Evolutionary conservation across 2,329 filamentous ascomycete genomes (phyloP).

Genomic region (Chlorencoelia australis): DNA sequence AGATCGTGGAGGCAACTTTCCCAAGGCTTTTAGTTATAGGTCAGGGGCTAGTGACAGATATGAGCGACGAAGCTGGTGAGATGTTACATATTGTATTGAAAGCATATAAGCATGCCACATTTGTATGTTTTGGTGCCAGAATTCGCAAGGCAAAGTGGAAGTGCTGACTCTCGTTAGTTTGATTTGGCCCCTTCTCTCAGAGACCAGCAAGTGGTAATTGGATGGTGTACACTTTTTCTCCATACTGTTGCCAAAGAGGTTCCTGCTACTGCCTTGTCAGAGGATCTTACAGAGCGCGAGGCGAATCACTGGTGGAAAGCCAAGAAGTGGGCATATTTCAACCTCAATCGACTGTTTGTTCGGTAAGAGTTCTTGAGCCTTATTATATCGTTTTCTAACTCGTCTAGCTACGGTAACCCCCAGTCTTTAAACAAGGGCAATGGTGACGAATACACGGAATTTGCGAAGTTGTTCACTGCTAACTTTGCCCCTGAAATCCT

Average conservation of each 20-base stretch:
- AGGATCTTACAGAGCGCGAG: slow-evolving; percentile 76
- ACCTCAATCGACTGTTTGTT: slow-evolving; percentile 90
- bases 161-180: slow-evolving; percentile 47
- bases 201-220: slow-evolving; percentile 74
- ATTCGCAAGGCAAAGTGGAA: slow-evolving; percentile 8
- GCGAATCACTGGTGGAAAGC: slow-evolving; percentile 99
- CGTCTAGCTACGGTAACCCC: slow-evolving; percentile 75
- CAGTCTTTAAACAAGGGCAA: slow-evolving; percentile 63
- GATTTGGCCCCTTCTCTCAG: slow-evolving; percentile 73
- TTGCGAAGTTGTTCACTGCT: slow-evolving; percentile 81
- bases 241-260: slow-evolving; percentile 78
- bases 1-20: slow-evolving; percentile 86
- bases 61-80: slow-evolving; percentile 87
- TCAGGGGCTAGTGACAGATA: slow-evolving; percentile 79
- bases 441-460: slow-evolving; percentile 65
- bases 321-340: slow-evolving; percentile 99
- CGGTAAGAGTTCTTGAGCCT: slow-evolving; percentile 43
- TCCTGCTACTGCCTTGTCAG: slow-evolving; percentile 67
- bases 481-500: slow-evolving; percentile 94
- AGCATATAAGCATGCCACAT: slow-evolving; percentile 96
- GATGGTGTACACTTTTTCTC: slow-evolving; percentile 94
- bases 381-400: slow-evolving; percentile 7
- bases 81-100: slow-evolving; percentile 95
- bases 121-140: slow-evolving; percentile 47
- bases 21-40: slow-evolving; percentile 80